Conservation (phyloP, 2,329 filamentous ascomycete species). For the Parastagonospora avenae region DNA sequence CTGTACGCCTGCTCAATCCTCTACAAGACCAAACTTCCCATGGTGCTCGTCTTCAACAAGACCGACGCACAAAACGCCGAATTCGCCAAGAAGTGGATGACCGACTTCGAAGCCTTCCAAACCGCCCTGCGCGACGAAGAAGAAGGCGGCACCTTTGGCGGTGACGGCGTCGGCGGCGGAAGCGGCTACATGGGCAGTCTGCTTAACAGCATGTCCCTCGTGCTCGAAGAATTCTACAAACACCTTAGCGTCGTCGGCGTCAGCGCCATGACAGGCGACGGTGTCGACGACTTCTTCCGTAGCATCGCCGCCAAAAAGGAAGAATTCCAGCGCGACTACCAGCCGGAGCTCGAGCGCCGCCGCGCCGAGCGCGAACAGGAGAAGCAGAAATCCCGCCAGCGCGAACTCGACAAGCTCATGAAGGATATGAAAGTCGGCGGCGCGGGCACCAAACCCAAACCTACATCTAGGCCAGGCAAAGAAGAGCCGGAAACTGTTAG, state of each 20-base stretch:
- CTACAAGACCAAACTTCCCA: constrained; percentile 97
- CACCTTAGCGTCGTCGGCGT: constrained; percentile 93
- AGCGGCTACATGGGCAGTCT: constrained; percentile 96
- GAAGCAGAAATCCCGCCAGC: constrained; percentile 73
- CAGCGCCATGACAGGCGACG: constrained; percentile 88
- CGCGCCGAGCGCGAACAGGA: constrained; percentile 75
- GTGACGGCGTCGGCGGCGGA: constrained; percentile 71
- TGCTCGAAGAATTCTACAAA: constrained; percentile 96
- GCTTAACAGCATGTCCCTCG: constrained; percentile 95
- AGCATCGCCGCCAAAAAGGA: constrained; percentile 84
- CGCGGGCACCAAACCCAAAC: constrained; percentile 36
- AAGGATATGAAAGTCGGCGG: constrained; percentile 75
- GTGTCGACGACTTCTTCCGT: constrained; percentile 90
- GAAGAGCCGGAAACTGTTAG: constrained; percentile 58
- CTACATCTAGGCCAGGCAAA: constrained; percentile 44
- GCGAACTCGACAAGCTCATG: constrained; percentile 92
- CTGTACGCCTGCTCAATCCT: constrained; percentile 97
- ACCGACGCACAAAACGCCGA: constrained; percentile 90
- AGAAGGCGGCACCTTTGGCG: constrained; percentile 74
- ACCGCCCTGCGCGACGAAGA: constrained; percentile 81
- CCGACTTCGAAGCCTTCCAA: constrained; percentile 96
- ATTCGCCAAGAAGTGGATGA: constrained; percentile 99
- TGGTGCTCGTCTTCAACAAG: constrained; percentile 99
- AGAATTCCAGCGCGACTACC: constrained; percentile 90
- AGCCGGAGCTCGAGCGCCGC: constrained; percentile 84